A percentile compares a stretch with the other conserved stretches of the same genome.
Evolutionary conservation across 352 stramenopile genomes (phyloP).

Genomic region (Pythium plurisporium): DNA sequence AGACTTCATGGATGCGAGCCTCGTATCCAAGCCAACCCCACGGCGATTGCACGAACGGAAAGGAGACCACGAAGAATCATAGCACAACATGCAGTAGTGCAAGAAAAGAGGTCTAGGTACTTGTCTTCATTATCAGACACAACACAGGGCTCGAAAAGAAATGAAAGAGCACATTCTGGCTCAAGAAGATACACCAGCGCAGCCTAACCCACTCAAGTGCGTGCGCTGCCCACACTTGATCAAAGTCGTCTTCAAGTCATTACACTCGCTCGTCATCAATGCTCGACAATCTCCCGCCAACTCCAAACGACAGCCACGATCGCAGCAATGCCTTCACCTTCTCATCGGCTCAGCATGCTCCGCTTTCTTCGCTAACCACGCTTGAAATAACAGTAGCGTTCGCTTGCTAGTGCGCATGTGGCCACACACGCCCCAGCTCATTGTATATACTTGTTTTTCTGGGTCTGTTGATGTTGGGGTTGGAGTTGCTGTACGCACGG

Average conservation of each 20-base stretch:
- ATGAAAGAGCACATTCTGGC: constrained; percentile 32
- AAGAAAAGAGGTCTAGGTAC: constrained; percentile 2
- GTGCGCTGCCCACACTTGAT: background rate
- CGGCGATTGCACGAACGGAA: no score
- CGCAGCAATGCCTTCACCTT: constrained; percentile 15
- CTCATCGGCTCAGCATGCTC: constrained; percentile 28
- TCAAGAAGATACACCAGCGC: constrained; percentile 26
- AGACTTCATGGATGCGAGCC: constrained; percentile 52
- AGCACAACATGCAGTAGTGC: background rate
- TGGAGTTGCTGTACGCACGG: background rate
- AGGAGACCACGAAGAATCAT: background rate
- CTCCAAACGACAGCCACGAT: background rate
- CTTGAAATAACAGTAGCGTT: constrained; percentile 8
- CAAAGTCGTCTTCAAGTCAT: background rate
- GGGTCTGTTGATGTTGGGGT: constrained; percentile 2
- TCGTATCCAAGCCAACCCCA: constrained; percentile 40
- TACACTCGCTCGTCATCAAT: background rate
- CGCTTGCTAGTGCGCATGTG: background rate
- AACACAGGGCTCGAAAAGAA: constrained; percentile 40
- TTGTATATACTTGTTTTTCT: constrained; percentile 12
- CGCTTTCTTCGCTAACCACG: constrained; percentile 34
- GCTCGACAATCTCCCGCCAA: background rate
- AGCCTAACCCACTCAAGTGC: background rate
- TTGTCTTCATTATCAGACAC: constrained; percentile 58
- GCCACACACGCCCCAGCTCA: no score